phyloP scores from a whole-genome alignment of 768 basidiomycete genomes.

The Rhizopogon roseolus region DNA sequence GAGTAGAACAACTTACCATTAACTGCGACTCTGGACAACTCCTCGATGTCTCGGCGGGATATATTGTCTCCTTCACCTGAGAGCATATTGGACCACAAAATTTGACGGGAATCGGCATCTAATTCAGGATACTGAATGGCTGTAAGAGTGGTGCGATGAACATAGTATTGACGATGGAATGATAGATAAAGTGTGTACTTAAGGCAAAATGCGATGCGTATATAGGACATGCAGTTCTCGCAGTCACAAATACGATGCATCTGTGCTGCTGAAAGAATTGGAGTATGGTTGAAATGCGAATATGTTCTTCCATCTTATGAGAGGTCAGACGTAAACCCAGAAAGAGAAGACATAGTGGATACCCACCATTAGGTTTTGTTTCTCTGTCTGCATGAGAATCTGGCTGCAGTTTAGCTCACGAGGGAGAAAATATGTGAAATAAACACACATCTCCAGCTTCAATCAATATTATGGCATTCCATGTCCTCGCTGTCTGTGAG shows the following conservation, averaged over 20 bases:
- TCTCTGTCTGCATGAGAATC: not conserved
- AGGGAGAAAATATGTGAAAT: not conserved
- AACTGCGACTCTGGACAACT: not conserved
- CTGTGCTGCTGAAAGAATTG: not conserved
- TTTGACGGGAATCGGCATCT: not conserved
- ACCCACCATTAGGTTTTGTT: not conserved
- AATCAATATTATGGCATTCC: not conserved
- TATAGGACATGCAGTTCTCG: not conserved
- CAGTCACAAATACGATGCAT: not conserved
- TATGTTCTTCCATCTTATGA: not conserved
- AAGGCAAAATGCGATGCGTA: not conserved
- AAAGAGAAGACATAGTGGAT: not conserved
- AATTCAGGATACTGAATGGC: not conserved
- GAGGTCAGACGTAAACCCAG: not conserved
- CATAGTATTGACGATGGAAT: too few species aligned
- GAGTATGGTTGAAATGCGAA: not conserved
- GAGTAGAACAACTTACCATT: not conserved
- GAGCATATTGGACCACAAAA: not conserved
- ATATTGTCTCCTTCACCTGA: not conserved
- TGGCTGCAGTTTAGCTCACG: not conserved
- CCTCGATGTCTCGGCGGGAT: not conserved
- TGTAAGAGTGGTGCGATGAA: not conserved
- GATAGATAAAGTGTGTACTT: not conserved
- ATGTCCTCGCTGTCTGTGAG: not conserved
- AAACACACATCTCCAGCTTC: not conserved